Percentiles rank a stretch among this genome's conserved stretches.
phyloP scores from a whole-genome alignment of 331 rosid genomes.

The Quercus lobata region DNA sequence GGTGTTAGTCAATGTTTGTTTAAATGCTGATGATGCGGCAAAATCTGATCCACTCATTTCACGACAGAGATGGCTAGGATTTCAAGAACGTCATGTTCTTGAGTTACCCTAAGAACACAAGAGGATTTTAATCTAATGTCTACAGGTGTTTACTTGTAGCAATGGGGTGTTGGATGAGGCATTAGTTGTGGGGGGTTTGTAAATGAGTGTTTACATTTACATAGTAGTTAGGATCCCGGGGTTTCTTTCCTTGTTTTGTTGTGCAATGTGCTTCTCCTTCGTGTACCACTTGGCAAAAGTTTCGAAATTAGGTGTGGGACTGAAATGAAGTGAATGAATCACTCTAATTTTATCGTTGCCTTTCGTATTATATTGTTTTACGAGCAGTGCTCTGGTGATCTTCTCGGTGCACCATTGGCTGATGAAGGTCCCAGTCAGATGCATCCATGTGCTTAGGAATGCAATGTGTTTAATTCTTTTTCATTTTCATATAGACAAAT shows the following conservation, averaged over 20 bases:
- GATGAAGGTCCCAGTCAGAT: background rate
- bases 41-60: too few species aligned
- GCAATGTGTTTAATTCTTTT: background rate
- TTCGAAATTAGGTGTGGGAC: background rate
- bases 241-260: background rate
- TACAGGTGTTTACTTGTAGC: too few species aligned
- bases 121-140: too few species aligned
- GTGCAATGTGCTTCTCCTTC: background rate
- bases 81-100: too few species aligned
- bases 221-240: background rate
- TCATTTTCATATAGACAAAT: background rate
- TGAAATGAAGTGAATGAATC: background rate
- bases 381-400: background rate
- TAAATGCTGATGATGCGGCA: too few species aligned
- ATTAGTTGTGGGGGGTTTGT: background rate
- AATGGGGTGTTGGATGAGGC: background rate
- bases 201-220: background rate
- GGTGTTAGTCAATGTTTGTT: too few species aligned
- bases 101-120: too few species aligned
- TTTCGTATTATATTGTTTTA: background rate
- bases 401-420: background rate
- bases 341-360: background rate
- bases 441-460: background rate
- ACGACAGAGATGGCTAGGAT: too few species aligned
- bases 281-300: background rate